Base-by-base conservation (phyloP, 352 stramenopile genomes). In the Globisporangium nodosum region DNA sequence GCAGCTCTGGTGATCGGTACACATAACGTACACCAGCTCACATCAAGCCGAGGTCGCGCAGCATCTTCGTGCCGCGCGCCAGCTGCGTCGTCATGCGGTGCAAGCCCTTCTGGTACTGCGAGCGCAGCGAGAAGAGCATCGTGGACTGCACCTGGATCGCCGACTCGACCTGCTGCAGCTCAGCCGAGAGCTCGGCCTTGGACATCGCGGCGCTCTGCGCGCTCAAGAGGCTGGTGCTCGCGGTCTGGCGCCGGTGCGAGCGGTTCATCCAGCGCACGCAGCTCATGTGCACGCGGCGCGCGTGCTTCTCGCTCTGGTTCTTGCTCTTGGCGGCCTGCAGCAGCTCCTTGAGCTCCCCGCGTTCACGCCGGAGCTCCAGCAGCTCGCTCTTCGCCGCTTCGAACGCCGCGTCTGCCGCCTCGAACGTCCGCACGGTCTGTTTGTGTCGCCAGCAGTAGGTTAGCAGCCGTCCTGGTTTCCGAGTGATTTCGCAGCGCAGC, bases 211-310 rank as follows among this genome's bases (percentile, higher is more conserved):
- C 62, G 40, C 61, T 63, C 42, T 83, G 72, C 13, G 78, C 72
- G 13, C 67, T 70, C 3, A 66, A 58, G 9, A 68, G 73, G 18
- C 80, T 74, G 0, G 55, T 61, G 21, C 49, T 51, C 3, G 77
- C 78, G 5, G 70, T 58, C 40, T 70, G 72, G 31, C 80, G 70
- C 43, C 80, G 66, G 3, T 71, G 69, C 24, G 80, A 81, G 30
- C 80, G 71, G 49, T 90, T 90, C 63, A 90, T 78, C 73, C 74
- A 88, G 3, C 68, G 69, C 15, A 88, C 64, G 43, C 80, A 88
- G 56, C 83, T 81, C 80, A 90, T 85, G 48, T 87, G 76, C 52
- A 78, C 57, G 42, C 72, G 65, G 3, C 80, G 73, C 47, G 68
- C 62, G 9, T 71, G 49, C 54, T 87, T 90, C 35, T 87, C 72